A percentile compares a stretch with the other conserved stretches of the same genome.
Evolutionary conservation across 139 green algal genomes (phyloP).

Genomic region (Pedinophyceae sp.): DNA sequence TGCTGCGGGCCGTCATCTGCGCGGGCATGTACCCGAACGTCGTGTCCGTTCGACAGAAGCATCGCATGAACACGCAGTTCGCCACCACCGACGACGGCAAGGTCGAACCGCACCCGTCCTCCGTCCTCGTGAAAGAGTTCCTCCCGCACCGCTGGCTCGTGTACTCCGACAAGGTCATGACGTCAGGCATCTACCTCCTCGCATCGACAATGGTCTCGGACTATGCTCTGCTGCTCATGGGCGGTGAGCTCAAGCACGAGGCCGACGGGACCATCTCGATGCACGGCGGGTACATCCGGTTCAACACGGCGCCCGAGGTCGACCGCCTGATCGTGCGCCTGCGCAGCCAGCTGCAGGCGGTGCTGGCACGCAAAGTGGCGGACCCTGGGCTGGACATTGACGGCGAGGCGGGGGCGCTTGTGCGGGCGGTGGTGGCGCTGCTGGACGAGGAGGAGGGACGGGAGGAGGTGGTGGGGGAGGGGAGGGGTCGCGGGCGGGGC

Average conservation of each 20-base stretch:
- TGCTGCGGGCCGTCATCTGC: conserved; percentile 42
- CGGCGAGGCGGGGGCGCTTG: conserved; percentile 9
- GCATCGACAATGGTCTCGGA: conserved; percentile 41
- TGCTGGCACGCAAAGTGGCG: conserved; percentile 53
- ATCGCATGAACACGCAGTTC: not conserved
- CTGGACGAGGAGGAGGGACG: too few relatives aligned
- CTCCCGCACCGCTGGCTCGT: conserved; percentile 62
- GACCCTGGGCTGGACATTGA: conserved; percentile 39
- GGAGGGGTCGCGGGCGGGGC: too few relatives aligned
- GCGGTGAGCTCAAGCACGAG: conserved; percentile 39
- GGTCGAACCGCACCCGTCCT: conserved; percentile 8
- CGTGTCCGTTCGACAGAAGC: conserved; percentile 38
- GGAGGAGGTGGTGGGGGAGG: too few relatives aligned
- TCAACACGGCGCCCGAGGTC: conserved; percentile 34
- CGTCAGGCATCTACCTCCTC: conserved; percentile 13
- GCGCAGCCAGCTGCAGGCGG: conserved; percentile 31
- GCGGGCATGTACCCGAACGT: conserved; percentile 85
- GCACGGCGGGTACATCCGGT: conserved; percentile 42
- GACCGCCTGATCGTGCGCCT: conserved; percentile 57
- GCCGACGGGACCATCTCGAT: conserved; percentile 20
- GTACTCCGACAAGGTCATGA: conserved; percentile 71
- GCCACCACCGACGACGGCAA: conserved; percentile 7
- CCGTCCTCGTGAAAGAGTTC: not conserved
- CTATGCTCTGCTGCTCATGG: conserved; percentile 75
- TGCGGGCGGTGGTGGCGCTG: too few relatives aligned